Conservation (phyloP, 2,329 filamentous ascomycete species). For the Colletotrichum musae region DNA sequence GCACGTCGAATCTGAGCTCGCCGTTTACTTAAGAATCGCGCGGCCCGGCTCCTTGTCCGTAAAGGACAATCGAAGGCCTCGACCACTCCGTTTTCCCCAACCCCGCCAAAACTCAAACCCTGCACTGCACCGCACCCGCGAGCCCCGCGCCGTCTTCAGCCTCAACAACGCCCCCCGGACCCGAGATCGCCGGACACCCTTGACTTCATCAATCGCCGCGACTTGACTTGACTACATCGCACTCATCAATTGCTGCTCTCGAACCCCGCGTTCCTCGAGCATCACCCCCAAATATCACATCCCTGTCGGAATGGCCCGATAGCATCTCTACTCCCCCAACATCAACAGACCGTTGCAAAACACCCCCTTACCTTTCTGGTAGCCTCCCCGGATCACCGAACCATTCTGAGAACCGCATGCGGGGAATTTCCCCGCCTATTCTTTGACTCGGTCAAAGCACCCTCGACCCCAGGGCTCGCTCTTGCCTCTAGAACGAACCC, state of each 20-base stretch:
- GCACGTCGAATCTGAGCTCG: slow-evolving; percentile 8
- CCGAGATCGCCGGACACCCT: slow-evolving; percentile 6
- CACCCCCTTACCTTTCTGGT: slow-evolving; percentile 40
- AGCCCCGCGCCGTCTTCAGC: slow-evolving; percentile 23
- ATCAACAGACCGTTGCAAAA: slow-evolving; percentile 18
- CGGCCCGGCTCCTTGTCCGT: slow-evolving; percentile 37
- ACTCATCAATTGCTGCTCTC: neutral
- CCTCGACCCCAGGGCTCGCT: slow-evolving; percentile 36
- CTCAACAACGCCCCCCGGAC: slow-evolving; percentile 24
- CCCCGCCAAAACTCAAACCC: slow-evolving; percentile 4
- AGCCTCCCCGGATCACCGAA: slow-evolving; percentile 34
- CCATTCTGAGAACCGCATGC: slow-evolving; percentile 42
- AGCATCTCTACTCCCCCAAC: slow-evolving; percentile 35
- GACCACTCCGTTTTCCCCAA: slow-evolving; percentile 23
- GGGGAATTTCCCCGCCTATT: slow-evolving; percentile 43
- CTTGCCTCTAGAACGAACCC: slow-evolving; percentile 21
- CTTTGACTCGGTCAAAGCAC: slow-evolving; percentile 44
- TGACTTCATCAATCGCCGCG: neutral
- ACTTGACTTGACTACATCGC: neutral
- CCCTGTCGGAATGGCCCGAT: slow-evolving; percentile 39
- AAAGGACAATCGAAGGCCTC: slow-evolving; percentile 9
- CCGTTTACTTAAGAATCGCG: slow-evolving; percentile 36
- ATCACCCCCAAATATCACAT: slow-evolving; percentile 1
- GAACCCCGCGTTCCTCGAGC: neutral
- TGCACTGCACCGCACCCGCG: slow-evolving; percentile 5